Evolutionary conservation across 176 grass and related monocot genomes (phyloP).

Genomic region (Paspalum notatum): DNA sequence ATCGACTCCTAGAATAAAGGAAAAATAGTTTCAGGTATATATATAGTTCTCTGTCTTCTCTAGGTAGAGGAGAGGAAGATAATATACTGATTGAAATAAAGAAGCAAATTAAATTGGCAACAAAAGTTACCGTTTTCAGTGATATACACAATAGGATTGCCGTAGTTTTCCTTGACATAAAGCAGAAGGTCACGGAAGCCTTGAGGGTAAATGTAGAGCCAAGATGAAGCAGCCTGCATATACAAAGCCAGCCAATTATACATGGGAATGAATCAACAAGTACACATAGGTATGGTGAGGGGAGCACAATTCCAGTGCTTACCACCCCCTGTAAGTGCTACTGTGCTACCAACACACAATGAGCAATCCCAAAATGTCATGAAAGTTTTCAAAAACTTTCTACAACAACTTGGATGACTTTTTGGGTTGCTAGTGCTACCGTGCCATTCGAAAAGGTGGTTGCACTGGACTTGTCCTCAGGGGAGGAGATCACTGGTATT

Average conservation of each 20-base stretch:
- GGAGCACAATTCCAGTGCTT: not conserved
- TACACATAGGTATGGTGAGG: not conserved
- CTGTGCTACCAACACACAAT: not conserved
- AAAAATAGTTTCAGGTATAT: not conserved
- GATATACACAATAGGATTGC: constrained; percentile 51
- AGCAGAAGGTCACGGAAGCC: constrained; percentile 55
- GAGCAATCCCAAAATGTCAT: not conserved
- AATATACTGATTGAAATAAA: not conserved
- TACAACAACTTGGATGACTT: not conserved
- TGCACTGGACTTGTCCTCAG: not conserved
- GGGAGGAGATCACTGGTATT: not conserved
- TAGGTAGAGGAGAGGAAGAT: too few species aligned
- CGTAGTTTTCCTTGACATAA: constrained; percentile 59
- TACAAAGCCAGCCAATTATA: not conserved
- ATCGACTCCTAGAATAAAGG: constrained; percentile 34
- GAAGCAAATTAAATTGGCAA: not conserved
- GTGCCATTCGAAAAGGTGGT: not conserved
- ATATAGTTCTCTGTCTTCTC: too few species aligned
- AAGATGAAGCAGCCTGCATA: constrained; percentile 22
- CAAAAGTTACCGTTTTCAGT: constrained; percentile 56
- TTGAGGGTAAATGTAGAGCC: constrained; percentile 60
- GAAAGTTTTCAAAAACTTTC: not conserved
- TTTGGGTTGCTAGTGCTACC: not conserved
- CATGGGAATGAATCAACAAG: not conserved
- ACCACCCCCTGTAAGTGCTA: not conserved